phyloP scores from a whole-genome alignment of 768 basidiomycete genomes.

The Arthromyces matolae region DNA sequence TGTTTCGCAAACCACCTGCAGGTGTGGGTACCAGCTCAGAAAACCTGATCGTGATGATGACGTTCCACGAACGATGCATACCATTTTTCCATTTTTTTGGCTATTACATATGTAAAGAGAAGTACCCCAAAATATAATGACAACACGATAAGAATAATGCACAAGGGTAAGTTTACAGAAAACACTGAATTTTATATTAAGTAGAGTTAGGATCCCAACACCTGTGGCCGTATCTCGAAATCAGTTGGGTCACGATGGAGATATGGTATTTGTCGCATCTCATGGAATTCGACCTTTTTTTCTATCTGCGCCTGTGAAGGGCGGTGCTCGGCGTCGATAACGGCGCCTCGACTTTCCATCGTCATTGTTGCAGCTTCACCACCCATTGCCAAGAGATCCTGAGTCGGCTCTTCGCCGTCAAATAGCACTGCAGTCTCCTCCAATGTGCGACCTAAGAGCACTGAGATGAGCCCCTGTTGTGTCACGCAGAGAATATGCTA shows the following conservation, averaged over 20 bases:
- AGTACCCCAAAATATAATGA: no score
- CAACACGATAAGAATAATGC: neutral
- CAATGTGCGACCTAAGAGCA: conserved; percentile 41
- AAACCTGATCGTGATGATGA: neutral
- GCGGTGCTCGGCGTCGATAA: conserved; percentile 10
- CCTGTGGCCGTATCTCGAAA: conserved; percentile 4
- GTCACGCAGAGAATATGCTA: neutral
- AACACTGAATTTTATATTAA: conserved; percentile 1
- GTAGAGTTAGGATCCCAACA: conserved; percentile 5
- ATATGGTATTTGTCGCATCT: conserved; percentile 11
- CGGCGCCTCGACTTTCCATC: conserved; percentile 26
- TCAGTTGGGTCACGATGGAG: conserved; percentile 3
- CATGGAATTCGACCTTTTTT: conserved; percentile 8
- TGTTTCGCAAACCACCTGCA: conserved; percentile 53
- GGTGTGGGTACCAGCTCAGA: conserved; percentile 47
- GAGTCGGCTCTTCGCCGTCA: conserved; percentile 52
- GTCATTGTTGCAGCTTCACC: conserved; percentile 45
- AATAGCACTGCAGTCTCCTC: conserved; percentile 75
- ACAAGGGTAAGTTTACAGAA: no score
- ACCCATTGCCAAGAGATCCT: conserved; percentile 42
- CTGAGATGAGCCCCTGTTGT: neutral
- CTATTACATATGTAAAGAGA: no score
- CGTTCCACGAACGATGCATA: no score
- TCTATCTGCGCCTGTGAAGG: neutral
- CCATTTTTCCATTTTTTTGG: neutral